A percentile compares a stretch with the other conserved stretches of the same genome.
phyloP scores from a whole-genome alignment of 352 stramenopile genomes.

The Globisporangium orthogonon region DNA sequence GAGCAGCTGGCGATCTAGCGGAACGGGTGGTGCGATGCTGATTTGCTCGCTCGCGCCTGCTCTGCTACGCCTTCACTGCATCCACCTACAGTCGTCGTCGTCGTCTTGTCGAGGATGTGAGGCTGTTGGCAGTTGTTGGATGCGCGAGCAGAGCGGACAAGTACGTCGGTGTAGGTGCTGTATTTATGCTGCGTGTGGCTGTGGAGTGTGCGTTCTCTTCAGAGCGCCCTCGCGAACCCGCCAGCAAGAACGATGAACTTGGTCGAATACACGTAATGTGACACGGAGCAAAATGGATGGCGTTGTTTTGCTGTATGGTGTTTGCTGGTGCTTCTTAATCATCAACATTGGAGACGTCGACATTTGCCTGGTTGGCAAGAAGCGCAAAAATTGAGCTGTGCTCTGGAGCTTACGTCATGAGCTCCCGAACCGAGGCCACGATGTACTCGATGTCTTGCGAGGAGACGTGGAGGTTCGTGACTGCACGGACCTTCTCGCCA shows the following conservation, averaged over 20 bases:
- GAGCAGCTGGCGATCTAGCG: background rate
- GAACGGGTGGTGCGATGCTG: too few relatives aligned
- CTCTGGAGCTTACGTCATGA: conserved; percentile 29
- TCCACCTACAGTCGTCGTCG: too few relatives aligned
- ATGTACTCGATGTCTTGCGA: conserved; percentile 56
- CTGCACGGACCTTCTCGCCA: conserved; percentile 50
- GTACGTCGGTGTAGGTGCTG: background rate
- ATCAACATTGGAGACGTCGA: too few relatives aligned
- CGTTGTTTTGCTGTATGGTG: background rate
- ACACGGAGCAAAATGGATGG: background rate
- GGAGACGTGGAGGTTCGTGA: conserved; percentile 75
- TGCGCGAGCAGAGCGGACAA: background rate
- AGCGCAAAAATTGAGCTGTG: background rate
- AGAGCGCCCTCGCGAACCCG: background rate
- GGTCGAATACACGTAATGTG: background rate
- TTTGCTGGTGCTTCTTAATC: too few relatives aligned
- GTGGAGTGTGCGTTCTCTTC: background rate
- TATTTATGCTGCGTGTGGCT: background rate
- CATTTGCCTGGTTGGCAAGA: too few relatives aligned
- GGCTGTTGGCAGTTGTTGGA: too few relatives aligned
- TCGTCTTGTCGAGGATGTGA: too few relatives aligned
- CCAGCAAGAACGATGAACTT: background rate
- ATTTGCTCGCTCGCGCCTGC: background rate
- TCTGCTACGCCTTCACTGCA: too few relatives aligned
- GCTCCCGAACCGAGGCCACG: conserved; percentile 41